Evolutionary conservation across 257 asterid genomes (phyloP).

Genomic region (Scutellaria galericulata): DNA sequence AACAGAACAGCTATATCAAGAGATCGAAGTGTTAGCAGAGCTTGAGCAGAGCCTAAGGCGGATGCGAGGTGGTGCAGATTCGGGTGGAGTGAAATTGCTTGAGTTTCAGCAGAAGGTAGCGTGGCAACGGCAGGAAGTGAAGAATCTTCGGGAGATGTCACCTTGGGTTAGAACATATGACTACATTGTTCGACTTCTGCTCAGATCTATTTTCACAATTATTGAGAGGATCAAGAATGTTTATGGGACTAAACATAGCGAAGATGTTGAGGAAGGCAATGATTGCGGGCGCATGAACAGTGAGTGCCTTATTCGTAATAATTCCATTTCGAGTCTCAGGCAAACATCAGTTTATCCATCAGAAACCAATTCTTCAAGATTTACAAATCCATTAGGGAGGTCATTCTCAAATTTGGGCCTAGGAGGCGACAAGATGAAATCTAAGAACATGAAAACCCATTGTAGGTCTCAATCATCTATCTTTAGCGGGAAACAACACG

Average conservation of each 20-base stretch:
- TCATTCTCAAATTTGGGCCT: slow-evolving; percentile 73
- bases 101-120: slow-evolving; percentile 84
- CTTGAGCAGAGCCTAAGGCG: slow-evolving; percentile 77
- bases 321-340: slow-evolving; percentile 55
- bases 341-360: slow-evolving; percentile 48
- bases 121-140: slow-evolving; percentile 88
- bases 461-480: slow-evolving; percentile 48
- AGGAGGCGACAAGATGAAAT: slow-evolving; percentile 49
- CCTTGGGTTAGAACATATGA: slow-evolving; percentile 84
- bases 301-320: slow-evolving; percentile 54
- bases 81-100: slow-evolving; percentile 57
- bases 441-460: slow-evolving; percentile 48
- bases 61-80: slow-evolving; percentile 56
- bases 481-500: slow-evolving; percentile 48
- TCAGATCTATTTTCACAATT: slow-evolving; percentile 69
- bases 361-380: slow-evolving; percentile 45
- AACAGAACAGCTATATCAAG: slow-evolving; percentile 74
- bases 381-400: slow-evolving; percentile 62
- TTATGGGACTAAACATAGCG: slow-evolving; percentile 41
- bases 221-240: slow-evolving; percentile 63
- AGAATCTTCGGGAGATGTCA: slow-evolving; percentile 78
- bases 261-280: slow-evolving; percentile 40
- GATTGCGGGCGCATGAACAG: slow-evolving; percentile 30
- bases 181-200: slow-evolving; percentile 63
- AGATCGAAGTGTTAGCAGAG: slow-evolving; percentile 77